Evolutionary conservation across 2,329 filamentous ascomycete species (phyloP), one percentile per base, ranked within the genome.

Genomic region (Cladosporium velox): DNA sequence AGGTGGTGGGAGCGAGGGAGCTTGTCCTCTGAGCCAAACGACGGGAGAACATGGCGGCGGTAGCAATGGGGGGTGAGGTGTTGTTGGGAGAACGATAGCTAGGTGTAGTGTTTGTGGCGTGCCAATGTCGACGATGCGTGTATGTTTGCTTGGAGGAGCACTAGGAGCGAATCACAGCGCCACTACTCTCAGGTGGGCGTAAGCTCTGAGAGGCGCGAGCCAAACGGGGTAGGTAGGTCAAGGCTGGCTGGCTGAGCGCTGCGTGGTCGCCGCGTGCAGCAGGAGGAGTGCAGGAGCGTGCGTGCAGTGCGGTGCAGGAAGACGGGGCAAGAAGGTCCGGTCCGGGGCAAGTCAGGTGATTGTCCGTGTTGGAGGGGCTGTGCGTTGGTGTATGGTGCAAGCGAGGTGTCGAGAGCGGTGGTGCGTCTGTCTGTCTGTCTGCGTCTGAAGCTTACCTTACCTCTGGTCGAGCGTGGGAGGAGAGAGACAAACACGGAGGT

Each of bases 31-130:
- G 64, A 15, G 59, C 65, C 49, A 70, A 41, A 41, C 70, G 70
- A 35, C 68, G 65, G 41, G 70, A 41, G 57, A 72, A 62, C 70
- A 72, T 72, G 47, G 38, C 47, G 55, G 26, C 55, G 44, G 55
- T 52, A 65, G 41, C 7, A 44, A 54, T 65, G 63, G 24, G 7
- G 35, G 18, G 26, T 49, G 62, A 47, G 35, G 18, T 55, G 61
- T 24, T 54, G 34, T 18, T 55, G 32, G n/a, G 11, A 32, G 41
- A 52, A 28, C 59, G 59, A 61, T 35, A 34, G 59, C 34, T 35
- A 49, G 47, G 30, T 61, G 30, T 49, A 49, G 57, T 44, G 57
- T 59, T 32, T 59, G 41, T 47, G 32, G 35, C 28, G 28, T 32
- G 38, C 38, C 41, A 49, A 49, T 49, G 59, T 41, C 15, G 59